Conservation (phyloP, 2,329 filamentous ascomycete genomes). For the Penicillium sp. region DNA sequence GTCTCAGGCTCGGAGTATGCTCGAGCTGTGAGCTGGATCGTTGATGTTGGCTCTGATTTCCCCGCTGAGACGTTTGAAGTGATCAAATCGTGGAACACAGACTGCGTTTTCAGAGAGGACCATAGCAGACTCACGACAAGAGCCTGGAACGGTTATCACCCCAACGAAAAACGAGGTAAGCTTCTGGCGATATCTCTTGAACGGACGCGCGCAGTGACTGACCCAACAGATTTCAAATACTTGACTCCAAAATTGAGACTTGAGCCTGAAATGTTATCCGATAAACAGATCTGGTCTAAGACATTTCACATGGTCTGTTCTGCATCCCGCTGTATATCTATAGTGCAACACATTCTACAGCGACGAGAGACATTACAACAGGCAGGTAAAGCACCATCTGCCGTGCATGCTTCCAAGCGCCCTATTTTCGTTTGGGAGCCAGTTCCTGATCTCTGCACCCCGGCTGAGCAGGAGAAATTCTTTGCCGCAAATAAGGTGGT, state of each 20-base stretch:
- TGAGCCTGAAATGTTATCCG: constrained; percentile 67
- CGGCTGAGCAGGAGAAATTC: constrained; percentile 59
- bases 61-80: constrained; percentile 62
- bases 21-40: constrained; percentile 77
- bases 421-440: constrained; percentile 93
- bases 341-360: constrained; percentile 68
- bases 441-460: constrained; percentile 80
- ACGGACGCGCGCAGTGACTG: constrained; percentile 3
- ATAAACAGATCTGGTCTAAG: constrained; percentile 65
- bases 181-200: neutral
- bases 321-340: constrained; percentile 69
- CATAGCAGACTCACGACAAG: constrained; percentile 73
- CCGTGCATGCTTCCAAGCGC: constrained; percentile 44
- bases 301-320: constrained; percentile 89
- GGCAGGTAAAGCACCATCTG: constrained; percentile 28
- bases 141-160: constrained; percentile 87
- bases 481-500: constrained; percentile 54
- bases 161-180: constrained; percentile 61
- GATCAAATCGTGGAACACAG: constrained; percentile 74
- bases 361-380: constrained; percentile 43
- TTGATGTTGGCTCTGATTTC: constrained; percentile 88
- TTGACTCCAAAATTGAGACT: constrained; percentile 81
- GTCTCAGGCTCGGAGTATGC: constrained; percentile 71
- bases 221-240: constrained; percentile 72
- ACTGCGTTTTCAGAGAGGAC: constrained; percentile 66